Evolutionary conservation across 768 basidiomycete genomes (phyloP).

Genomic region (Lactifluus hygrophoroides): DNA sequence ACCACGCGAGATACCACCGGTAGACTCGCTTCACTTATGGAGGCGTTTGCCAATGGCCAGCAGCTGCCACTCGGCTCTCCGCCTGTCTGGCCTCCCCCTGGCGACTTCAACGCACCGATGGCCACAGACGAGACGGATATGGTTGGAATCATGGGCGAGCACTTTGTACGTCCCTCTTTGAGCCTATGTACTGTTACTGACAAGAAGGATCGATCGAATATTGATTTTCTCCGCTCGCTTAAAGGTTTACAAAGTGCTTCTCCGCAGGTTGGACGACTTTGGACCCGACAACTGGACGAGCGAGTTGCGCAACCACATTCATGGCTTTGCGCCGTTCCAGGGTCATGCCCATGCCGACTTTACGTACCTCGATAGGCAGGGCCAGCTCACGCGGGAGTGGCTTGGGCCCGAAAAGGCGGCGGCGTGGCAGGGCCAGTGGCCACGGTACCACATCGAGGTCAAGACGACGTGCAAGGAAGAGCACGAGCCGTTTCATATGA

Average conservation of each 20-base stretch:
- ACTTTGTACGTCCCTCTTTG: slow-evolving; percentile 11
- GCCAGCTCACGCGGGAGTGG: slow-evolving; percentile 21
- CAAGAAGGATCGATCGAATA: no score
- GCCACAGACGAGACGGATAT: slow-evolving; percentile 4
- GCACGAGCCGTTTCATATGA: slow-evolving; percentile 24
- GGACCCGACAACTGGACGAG: slow-evolving; percentile 25
- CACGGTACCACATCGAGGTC: slow-evolving; percentile 26
- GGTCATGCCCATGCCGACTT: slow-evolving; percentile 22
- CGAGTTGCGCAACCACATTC: slow-evolving; percentile 18
- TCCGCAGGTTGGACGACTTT: slow-evolving; percentile 18
- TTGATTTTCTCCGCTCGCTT: neutral
- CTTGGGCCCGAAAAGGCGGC: slow-evolving; percentile 16
- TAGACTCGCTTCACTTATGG: neutral
- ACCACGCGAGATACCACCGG: neutral
- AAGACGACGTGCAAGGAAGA: slow-evolving; percentile 22
- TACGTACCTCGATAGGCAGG: slow-evolving; percentile 21
- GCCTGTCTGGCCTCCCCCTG: neutral
- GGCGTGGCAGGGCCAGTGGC: slow-evolving; percentile 21
- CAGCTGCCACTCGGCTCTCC: neutral
- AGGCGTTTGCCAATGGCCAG: neutral
- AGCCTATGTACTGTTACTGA: no score
- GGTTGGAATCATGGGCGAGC: slow-evolving; percentile 21
- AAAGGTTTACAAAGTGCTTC: slow-evolving; percentile 19
- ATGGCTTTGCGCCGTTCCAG: slow-evolving; percentile 18
- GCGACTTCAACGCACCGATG: neutral